Conservation (phyloP, 306 rosid species). For the Sechiopsis laciniata region DNA sequence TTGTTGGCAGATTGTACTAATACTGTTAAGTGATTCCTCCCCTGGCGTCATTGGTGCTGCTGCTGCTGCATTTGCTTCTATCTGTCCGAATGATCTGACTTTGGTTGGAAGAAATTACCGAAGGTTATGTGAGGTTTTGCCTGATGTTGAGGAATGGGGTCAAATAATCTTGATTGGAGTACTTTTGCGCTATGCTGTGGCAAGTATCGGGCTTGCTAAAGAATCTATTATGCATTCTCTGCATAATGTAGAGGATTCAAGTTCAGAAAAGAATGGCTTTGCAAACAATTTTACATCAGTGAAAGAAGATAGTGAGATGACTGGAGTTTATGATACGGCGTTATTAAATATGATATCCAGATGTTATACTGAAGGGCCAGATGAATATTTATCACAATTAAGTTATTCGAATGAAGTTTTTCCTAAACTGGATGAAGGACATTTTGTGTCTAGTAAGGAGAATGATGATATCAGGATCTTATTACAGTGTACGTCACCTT, state of each 20-base stretch:
- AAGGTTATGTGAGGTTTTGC: slow-evolving; percentile 80
- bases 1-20: slow-evolving; percentile 61
- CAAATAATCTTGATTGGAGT: slow-evolving; percentile 79
- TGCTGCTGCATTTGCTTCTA: slow-evolving; percentile 82
- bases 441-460: slow-evolving; percentile 45
- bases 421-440: slow-evolving; percentile 45
- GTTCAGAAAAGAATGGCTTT: slow-evolving; percentile 35
- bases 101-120: slow-evolving; percentile 62
- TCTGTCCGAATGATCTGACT: slow-evolving; percentile 78
- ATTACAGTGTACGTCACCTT: slow-evolving; percentile 81
- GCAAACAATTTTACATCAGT: slow-evolving; percentile 24
- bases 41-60: slow-evolving; percentile 97
- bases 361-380: slow-evolving; percentile 88
- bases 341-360: slow-evolving; percentile 50
- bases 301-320: slow-evolving; percentile 38
- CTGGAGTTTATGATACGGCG: slow-evolving; percentile 38
- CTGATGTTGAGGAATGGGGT: slow-evolving; percentile 98
- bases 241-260: slow-evolving; percentile 29
- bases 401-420: slow-evolving; percentile 41
- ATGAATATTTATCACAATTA: slow-evolving; percentile 76
- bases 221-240: slow-evolving; percentile 71
- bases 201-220: slow-evolving; percentile 72
- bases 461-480: slow-evolving; percentile 73
- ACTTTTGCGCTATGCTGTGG: slow-evolving; percentile 75
- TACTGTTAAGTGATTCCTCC: slow-evolving; percentile 68